These are phyloP conservation scores for Phytophthora sp. DNA, from an alignment of 352 stramenopile species.

Conservation along the genomic window DNA sequence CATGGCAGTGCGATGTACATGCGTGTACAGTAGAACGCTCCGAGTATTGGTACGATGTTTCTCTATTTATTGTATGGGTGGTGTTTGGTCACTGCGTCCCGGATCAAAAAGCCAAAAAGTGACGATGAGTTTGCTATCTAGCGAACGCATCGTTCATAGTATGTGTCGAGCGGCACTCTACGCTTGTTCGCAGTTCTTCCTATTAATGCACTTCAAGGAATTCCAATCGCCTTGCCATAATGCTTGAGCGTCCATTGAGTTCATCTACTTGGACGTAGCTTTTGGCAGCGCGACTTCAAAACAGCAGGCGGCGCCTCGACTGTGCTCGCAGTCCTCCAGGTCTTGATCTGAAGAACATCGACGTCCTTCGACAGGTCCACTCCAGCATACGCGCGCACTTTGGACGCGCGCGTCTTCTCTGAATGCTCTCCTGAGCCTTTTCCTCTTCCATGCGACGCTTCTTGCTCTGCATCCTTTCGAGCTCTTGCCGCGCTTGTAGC, in stretches of 20 bases:
- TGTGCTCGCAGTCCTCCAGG: conserved; percentile 22
- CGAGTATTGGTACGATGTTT: conserved; percentile 23
- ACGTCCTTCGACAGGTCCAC: conserved; percentile 24
- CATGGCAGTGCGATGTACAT: too few relatives aligned
- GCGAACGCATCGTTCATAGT: conserved; percentile 15
- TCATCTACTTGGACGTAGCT: background rate
- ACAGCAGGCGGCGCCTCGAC: conserved; percentile 41
- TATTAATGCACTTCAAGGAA: background rate
- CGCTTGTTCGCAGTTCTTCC: background rate
- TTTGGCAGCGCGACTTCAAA: conserved; percentile 30
- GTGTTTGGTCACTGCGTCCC: background rate
- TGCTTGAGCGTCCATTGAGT: background rate
- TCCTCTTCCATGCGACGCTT: conserved; percentile 22
- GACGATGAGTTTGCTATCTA: conserved; percentile 5
- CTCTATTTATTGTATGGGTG: conserved; percentile 35
- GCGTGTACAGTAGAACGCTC: background rate
- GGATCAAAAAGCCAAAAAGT: conserved; percentile 22
- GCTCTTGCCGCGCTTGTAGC: conserved; percentile 8
- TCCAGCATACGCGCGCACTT: conserved; percentile 31
- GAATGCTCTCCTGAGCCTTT: background rate
- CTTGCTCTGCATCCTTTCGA: conserved; percentile 25
- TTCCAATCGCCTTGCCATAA: background rate
- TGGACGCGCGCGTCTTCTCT: background rate
- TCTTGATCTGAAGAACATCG: conserved; percentile 12
- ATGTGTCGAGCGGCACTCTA: background rate